Conservation (phyloP, 2,329 filamentous ascomycete genomes). For the Cordyceps cicadae region DNA sequence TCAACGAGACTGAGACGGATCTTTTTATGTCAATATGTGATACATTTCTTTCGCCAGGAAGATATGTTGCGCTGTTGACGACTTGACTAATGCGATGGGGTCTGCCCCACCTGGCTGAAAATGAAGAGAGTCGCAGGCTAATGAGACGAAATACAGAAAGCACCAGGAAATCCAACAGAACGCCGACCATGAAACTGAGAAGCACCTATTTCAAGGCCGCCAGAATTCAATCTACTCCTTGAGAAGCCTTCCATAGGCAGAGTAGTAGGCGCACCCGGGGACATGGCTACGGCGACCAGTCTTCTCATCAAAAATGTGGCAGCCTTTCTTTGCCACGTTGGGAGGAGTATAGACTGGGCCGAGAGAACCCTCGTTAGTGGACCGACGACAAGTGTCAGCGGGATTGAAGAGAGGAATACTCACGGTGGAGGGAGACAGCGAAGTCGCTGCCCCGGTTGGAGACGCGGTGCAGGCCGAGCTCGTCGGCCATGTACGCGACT, state of each 20-base stretch:
- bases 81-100: background rate
- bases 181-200: slow-evolving; percentile 8
- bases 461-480: slow-evolving; percentile 78
- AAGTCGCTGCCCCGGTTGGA: slow-evolving; percentile 66
- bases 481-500: slow-evolving; percentile 87
- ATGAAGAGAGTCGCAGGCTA: background rate
- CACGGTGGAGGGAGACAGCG: slow-evolving; percentile 75
- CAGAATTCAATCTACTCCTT: slow-evolving; percentile 23
- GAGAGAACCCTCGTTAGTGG: slow-evolving; percentile 21
- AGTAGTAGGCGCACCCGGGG: slow-evolving; percentile 64
- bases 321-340: slow-evolving; percentile 76
- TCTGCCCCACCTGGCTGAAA: slow-evolving; percentile 5
- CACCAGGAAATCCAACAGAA: slow-evolving; percentile 11
- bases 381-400: slow-evolving; percentile 23
- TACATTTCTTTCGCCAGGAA: slow-evolving; percentile 11
- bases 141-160: slow-evolving; percentile 10
- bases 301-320: slow-evolving; percentile 68
- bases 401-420: slow-evolving; percentile 21
- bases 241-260: slow-evolving; percentile 47
- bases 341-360: slow-evolving; percentile 70
- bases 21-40: slow-evolving; percentile 16
- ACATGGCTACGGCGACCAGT: slow-evolving; percentile 69
- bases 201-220: slow-evolving; percentile 4
- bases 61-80: background rate
- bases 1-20: slow-evolving; percentile 14